phyloP scores from a whole-genome alignment of 148 eudicot genomes.

The Cornus florida region DNA sequence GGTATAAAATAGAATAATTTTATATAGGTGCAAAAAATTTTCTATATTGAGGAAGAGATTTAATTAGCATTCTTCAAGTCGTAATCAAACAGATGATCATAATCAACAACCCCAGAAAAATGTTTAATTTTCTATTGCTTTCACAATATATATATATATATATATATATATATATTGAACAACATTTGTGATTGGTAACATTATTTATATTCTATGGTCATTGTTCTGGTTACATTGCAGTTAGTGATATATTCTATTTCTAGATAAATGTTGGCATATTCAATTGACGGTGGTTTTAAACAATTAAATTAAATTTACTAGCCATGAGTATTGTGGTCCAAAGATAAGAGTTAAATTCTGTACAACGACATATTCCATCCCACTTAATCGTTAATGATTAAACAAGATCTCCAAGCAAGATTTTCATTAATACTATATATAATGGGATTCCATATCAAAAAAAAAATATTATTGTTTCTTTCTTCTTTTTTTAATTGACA shows the following conservation, averaged over 20 bases:
- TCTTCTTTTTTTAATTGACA: too few relatives aligned
- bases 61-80: too few relatives aligned
- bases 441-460: constrained; percentile 5
- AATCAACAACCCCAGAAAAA: too few relatives aligned
- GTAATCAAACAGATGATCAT: too few relatives aligned
- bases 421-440: neutral
- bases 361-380: constrained; percentile 5
- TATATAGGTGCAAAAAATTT: too few relatives aligned
- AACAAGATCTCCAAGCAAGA: neutral
- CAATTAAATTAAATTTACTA: neutral
- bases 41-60: too few relatives aligned
- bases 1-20: too few relatives aligned
- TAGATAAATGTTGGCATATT: neutral
- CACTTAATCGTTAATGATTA: neutral
- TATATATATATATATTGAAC: too few relatives aligned
- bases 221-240: neutral
- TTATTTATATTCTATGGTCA: neutral
- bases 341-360: neutral
- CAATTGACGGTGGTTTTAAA: neutral
- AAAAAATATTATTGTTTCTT: constrained; percentile 6
- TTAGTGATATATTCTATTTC: neutral
- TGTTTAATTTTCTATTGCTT: too few relatives aligned
- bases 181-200: too few relatives aligned
- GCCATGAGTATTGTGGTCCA: neutral
- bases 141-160: too few relatives aligned